Conservation (phyloP, 2,329 filamentous ascomycete species). For the Monosporascus sp. region DNA sequence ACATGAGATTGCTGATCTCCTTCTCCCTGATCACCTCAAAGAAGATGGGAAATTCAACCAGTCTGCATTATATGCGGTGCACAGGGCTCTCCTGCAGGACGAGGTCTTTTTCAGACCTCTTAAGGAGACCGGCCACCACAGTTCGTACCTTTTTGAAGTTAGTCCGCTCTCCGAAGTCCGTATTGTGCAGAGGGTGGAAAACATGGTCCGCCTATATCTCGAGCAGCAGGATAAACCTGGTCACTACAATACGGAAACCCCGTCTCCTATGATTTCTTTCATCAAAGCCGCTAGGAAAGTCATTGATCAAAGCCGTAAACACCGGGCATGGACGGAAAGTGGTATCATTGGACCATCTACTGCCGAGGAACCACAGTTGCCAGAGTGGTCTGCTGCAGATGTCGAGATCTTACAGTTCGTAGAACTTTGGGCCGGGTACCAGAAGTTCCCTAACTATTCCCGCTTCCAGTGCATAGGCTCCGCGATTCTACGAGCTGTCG, state of each 20-base stretch:
- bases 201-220: slow-evolving; percentile 49
- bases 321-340: slow-evolving; percentile 43
- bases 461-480: slow-evolving; percentile 58
- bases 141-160: slow-evolving; percentile 57
- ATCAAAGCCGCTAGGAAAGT: slow-evolving; percentile 41
- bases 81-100: slow-evolving; percentile 56
- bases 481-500: slow-evolving; percentile 55
- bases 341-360: slow-evolving; percentile 42
- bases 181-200: slow-evolving; percentile 44
- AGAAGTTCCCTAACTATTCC: slow-evolving; percentile 47
- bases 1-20: slow-evolving; percentile 42
- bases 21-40: slow-evolving; percentile 35
- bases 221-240: slow-evolving; percentile 23
- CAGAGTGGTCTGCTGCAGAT: slow-evolving; percentile 45
- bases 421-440: slow-evolving; percentile 59
- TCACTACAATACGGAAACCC: background rate
- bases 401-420: slow-evolving; percentile 61
- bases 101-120: slow-evolving; percentile 56
- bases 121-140: slow-evolving; percentile 43
- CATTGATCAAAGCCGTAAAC: slow-evolving; percentile 47
- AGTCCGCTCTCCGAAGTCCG: slow-evolving; percentile 49
- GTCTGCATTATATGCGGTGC: slow-evolving; percentile 62
- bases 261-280: slow-evolving; percentile 37
- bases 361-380: slow-evolving; percentile 4
- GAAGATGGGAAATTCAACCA: slow-evolving; percentile 35